Base-by-base conservation (phyloP, 768 basidiomycete species). In the Krasilnikovozyma curviuscula region DNA sequence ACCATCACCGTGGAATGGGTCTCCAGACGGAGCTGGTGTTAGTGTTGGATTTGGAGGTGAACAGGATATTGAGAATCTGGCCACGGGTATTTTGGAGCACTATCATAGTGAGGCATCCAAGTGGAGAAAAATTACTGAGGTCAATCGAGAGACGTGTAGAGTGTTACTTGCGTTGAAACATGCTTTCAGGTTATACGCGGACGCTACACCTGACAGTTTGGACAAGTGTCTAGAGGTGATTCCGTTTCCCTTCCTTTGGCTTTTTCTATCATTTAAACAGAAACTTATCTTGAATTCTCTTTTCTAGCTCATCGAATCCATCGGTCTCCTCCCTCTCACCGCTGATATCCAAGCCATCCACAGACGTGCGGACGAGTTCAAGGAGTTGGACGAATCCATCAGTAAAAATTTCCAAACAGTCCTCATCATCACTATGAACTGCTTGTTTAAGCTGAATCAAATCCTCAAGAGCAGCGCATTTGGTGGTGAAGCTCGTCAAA, bases 381-480 rank as follows among this genome's bases (percentile, higher is more conserved):
- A 79, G 60, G 77, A 84, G 16, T 80, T 91, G 48, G 83, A 91
- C 56, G 68, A 69, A 38, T 73, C 82, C 2, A 68, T 93, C 57
- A 83, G 88, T 57, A 76, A 81, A 55, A 95, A 91, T 67, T 65
- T 97, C 62, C 84, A 85, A 57, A 74, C 75, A 2, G 82, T 93
- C 62, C 71, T 97, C 41, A 75, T 82, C 29, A 73, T 86, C 32
- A 81, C 84, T 19, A 98, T 97, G 93, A 85, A 88, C 59, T 76
- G 79, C 25, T 74, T 97, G 24, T 79, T 81, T 41, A 76, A 73
- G 13, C 74, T 89, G 14, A 81, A 91, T 56, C 79, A 79, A 48
- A 75, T 73, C 49, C 68, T 77, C 49, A 91, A 91, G 63, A 67
- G 69, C 10, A 78, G 79, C 25, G 67, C 71, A 35, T 75, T 75